A percentile compares a stretch with the other conserved stretches of the same genome.
These are phyloP conservation scores for Trichosporon asahii DNA, from an alignment of 1,284 basidiomycete species.

Conservation along the genomic window DNA sequence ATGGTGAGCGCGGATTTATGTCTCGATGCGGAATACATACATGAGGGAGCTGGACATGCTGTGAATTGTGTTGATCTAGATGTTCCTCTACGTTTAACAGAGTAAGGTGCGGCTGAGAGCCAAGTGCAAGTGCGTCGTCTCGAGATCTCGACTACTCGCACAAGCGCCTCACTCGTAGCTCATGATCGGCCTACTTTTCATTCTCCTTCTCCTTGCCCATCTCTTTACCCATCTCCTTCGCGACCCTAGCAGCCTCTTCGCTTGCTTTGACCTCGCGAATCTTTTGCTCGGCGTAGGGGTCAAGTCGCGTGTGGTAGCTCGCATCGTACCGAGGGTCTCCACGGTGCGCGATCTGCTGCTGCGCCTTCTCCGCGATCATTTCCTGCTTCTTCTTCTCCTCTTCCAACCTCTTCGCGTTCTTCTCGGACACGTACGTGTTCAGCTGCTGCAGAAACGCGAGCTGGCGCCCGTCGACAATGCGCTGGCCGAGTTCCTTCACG, in stretches of 20 bases:
- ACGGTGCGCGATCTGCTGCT: not conserved
- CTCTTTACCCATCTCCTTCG: slow-evolving; percentile 4
- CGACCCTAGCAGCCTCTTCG: not conserved
- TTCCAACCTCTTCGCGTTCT: not conserved
- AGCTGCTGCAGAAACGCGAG: not conserved
- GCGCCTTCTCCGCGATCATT: not conserved
- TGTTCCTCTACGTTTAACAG: not conserved
- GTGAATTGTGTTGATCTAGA: not conserved
- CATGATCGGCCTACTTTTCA: too few species aligned
- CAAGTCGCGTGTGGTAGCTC: not conserved
- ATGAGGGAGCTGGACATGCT: not conserved
- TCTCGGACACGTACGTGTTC: not conserved
- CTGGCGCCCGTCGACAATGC: not conserved
- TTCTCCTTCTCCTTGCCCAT: not conserved
- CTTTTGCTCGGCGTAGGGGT: not conserved
- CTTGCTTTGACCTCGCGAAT: not conserved
- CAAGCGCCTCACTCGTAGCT: too few species aligned
- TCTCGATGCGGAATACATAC: slow-evolving; percentile 7
- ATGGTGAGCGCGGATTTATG: not conserved
- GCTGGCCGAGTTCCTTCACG: not conserved
- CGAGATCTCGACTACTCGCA: too few species aligned
- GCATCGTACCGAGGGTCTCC: not conserved
- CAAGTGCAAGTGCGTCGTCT: too few species aligned
- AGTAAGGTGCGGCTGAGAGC: too few species aligned
- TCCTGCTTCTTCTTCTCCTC: not conserved